phyloP scores from a whole-genome alignment of 192 early-diverging fungal species.

The Dimargaris cristalligena region DNA sequence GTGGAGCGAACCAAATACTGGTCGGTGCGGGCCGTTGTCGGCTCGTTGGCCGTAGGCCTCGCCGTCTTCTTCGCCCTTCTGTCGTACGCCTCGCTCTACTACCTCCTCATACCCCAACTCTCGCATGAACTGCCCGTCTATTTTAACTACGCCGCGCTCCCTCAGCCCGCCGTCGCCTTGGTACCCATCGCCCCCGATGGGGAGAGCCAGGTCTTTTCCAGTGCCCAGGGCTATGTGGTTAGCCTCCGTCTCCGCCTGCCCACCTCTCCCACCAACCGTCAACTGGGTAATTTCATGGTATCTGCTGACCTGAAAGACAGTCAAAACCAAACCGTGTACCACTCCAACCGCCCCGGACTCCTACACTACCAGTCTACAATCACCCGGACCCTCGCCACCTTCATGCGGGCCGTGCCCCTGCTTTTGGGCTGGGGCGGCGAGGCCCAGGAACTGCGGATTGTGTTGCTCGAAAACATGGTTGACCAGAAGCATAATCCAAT shows the following conservation, averaged over 20 bases:
- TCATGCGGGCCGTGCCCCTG: slow-evolving; percentile 24
- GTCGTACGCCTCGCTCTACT: slow-evolving; percentile 38
- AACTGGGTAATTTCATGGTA: slow-evolving; percentile 54
- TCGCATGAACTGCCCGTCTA: slow-evolving; percentile 34
- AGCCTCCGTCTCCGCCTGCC: slow-evolving; percentile 38
- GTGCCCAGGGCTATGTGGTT: slow-evolving; percentile 41
- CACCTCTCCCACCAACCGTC: slow-evolving; percentile 35
- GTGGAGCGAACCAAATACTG: background rate
- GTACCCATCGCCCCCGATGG: background rate
- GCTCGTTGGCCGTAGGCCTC: background rate
- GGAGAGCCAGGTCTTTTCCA: slow-evolving; percentile 16
- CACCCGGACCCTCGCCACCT: slow-evolving; percentile 13
- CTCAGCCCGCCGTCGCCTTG: background rate
- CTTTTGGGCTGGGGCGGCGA: slow-evolving; percentile 28
- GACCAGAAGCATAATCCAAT: slow-evolving; percentile 30
- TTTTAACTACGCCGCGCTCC: slow-evolving; percentile 25
- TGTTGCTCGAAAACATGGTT: slow-evolving; percentile 32
- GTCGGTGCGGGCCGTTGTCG: background rate
- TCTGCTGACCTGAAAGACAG: slow-evolving; percentile 28
- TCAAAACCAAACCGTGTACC: slow-evolving; percentile 17
- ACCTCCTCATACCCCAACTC: slow-evolving; percentile 40
- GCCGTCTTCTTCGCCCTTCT: slow-evolving; percentile 10
- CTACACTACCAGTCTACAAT: slow-evolving; percentile 18
- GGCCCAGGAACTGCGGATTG: slow-evolving; percentile 24
- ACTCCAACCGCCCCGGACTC: slow-evolving; percentile 30